A percentile compares a stretch with the other conserved stretches of the same genome.
These are phyloP conservation scores for Toxoplasma gondii DNA, from an alignment of 169 alveolate species.

Conservation along the genomic window DNA sequence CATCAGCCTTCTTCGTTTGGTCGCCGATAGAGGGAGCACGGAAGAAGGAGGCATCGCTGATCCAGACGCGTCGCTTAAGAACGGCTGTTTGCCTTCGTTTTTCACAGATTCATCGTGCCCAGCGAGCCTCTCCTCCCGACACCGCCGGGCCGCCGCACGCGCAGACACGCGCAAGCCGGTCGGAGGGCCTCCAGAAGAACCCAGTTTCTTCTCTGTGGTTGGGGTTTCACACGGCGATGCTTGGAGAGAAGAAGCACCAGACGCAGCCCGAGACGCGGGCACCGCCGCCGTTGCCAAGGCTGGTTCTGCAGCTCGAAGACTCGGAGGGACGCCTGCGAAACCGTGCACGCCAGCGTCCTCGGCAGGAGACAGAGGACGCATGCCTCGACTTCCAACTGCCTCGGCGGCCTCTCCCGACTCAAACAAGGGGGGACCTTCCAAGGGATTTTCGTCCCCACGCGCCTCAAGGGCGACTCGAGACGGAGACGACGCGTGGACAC, in stretches of 20 bases:
- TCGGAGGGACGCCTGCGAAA: neutral
- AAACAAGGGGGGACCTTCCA: too few species aligned
- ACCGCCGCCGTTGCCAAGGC: too few species aligned
- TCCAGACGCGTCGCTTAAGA: neutral
- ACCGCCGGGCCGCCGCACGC: neutral
- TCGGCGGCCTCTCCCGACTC: too few species aligned
- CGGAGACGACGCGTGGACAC: too few species aligned
- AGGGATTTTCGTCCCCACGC: too few species aligned
- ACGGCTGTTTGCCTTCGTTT: neutral
- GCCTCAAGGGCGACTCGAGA: too few species aligned
- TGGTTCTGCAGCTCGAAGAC: neutral
- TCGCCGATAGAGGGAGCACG: neutral
- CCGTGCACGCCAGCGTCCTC: too few species aligned
- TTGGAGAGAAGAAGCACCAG: neutral
- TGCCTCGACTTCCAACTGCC: too few species aligned
- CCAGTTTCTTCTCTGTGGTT: too few species aligned
- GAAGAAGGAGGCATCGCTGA: neutral
- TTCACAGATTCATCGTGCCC: neutral
- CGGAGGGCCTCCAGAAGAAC: neutral
- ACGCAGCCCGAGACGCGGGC: neutral
- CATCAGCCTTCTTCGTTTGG: neutral
- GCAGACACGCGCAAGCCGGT: neutral
- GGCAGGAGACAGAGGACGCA: too few species aligned
- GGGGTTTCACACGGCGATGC: too few species aligned
- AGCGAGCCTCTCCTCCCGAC: neutral